Base-by-base conservation (phyloP, 768 basidiomycete genomes). In the Kwoniella dendrophila region DNA sequence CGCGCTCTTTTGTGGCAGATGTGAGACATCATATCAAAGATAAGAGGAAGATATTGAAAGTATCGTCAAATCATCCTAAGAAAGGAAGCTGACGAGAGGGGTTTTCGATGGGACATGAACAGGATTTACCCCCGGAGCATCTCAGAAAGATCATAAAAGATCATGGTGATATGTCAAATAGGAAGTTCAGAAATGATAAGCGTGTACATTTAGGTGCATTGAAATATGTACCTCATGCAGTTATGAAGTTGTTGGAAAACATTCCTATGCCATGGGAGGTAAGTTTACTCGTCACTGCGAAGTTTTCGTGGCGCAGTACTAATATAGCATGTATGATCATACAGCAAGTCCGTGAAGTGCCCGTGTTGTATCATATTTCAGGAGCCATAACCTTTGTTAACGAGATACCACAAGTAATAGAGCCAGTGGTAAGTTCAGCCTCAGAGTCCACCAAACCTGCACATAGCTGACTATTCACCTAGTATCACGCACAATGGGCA, bases 321-420 rank as follows among this genome's bases (percentile, higher is more conserved):
- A 58, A 68, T 47, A 38, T 27, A 30, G 18, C 30, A n/a, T 54
- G 47, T 29, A 27, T 57, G 40, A 27, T 16, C 27, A 29, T 49
- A 63, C 70, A 81, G 84, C 96, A 99, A 86, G 95, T 99, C 30
- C 90, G 96, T 73, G 96, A 99, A 80, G 96, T 99, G 2, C 93
- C 93, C 8, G 94, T 98, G 18, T 83, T 99, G 59, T 99, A 99
- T 80, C 96, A 99, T 78, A 95, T 99, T 74, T 98, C 96, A 8
- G 96, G 96, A 67, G 96, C 96, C 40, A 99, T 99, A 81, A 98
- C 96, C 2, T 99, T 99, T 74, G 96, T 99, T 69, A 98, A 97
- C 81, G 93, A 98, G 79, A 89, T 97, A 38, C 96, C 96, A 43
- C 88, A 92, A 48, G 86, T 99, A 69, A 90, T 98, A 64, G 96